phyloP scores from a whole-genome alignment of 2,329 filamentous ascomycete species.

The Dactylonectria estremocensis region DNA sequence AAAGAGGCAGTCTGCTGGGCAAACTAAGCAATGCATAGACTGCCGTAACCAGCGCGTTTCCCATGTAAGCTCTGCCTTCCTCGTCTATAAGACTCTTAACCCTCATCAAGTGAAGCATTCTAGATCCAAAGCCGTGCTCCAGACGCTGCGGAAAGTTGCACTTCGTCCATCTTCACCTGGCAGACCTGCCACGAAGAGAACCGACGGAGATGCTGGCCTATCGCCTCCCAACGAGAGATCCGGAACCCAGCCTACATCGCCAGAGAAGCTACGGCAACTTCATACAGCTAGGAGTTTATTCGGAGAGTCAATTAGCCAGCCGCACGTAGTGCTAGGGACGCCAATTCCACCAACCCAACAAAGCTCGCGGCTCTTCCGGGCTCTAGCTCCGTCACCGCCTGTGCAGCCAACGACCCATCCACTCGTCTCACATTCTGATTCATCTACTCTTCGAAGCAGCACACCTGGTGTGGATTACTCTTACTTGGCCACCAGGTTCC shows the following conservation, averaged over 20 bases:
- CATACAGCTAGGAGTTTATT: neutral
- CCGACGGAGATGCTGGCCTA: no score
- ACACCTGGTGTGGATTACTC: neutral
- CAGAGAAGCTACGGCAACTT: neutral
- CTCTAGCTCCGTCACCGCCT: neutral
- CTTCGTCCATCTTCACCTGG: no score
- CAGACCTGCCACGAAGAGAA: no score
- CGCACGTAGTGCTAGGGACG: neutral
- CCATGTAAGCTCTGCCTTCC: no score
- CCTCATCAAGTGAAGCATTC: no score
- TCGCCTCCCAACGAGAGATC: neutral
- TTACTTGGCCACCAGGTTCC: neutral
- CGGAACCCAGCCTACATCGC: no score
- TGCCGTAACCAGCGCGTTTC: no score
- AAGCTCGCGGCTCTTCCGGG: neutral
- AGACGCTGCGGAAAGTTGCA: no score
- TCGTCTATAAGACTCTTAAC: no score
- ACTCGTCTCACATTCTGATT: neutral
- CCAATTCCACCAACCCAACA: neutral
- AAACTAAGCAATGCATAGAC: no score
- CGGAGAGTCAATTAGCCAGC: neutral
- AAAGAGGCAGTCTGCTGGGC: no score
- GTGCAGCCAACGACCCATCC: neutral
- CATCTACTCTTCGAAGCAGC: neutral
- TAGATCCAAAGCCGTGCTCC: no score